Base-by-base conservation (phyloP, 441 rosid species). In the Pelargonium cotyledonis region DNA sequence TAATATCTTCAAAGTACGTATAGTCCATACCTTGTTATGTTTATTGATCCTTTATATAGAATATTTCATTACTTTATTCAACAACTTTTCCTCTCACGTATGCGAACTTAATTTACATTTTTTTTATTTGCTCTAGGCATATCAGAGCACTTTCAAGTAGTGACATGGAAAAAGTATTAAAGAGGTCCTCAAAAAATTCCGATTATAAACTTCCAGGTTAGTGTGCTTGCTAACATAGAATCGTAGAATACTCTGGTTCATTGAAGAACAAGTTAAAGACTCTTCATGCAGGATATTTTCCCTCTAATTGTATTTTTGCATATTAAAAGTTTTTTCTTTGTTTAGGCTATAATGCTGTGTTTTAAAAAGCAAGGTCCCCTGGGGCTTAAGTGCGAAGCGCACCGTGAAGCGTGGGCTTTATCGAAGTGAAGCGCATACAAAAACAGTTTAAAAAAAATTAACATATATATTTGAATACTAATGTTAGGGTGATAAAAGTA, bases 1-100 rank as follows among this genome's bases (percentile, higher is more conserved):
- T 91, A 72, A 80, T 93, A 75, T 89, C 96, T 44, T 93, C 99
- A 79, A 96, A 91, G 99, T 93, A 67, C 58, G 99, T 86, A 71
- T 75, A 47, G 66, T 69, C 72, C 49, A 47, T 61, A 63, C 68
- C 63, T 77, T 19, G 8, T 15, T 67, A 74, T 63, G 64, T 75
- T 70, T 63, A 46, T 51, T 47, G 41, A 26, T 66, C 38, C 31
- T 72, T 72, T 21, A 63, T 66, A 72, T 58, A 29, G 31, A 40
- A 29, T 73, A 67, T 58, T 74, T 58, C 49, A 66, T 72, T 76
- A 38, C 67, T 65, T 15, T 23, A 68, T 38, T 49, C 62, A 62
- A 53, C 66, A 40, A 65, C 51, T 63, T 72, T 65, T 70, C 71
- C 66, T 70, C 65, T 41, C 66, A 23, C 68, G 40, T 69, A 60